phyloP scores from a whole-genome alignment of 2,329 filamentous ascomycete species.

The Pseudofabraea citricarpa region DNA sequence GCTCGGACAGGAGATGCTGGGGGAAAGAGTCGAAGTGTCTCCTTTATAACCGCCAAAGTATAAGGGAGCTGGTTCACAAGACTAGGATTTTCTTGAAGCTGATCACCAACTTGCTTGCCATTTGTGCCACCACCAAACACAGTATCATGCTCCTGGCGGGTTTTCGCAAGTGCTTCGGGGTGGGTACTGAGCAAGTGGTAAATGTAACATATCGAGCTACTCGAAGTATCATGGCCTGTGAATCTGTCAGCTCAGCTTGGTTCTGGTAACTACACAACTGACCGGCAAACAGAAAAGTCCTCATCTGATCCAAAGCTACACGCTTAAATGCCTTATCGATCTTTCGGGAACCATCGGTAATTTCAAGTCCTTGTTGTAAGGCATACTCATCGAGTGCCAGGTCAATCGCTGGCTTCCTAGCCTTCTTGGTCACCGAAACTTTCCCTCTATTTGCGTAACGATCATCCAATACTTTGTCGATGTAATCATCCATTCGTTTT shows the following conservation, averaged over 20 bases:
- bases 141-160: slow-evolving; percentile 10
- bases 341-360: not conserved
- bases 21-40: slow-evolving; percentile 13
- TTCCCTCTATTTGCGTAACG: not conserved
- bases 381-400: slow-evolving; percentile 3
- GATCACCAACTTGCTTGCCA: not conserved
- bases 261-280: not conserved
- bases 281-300: slow-evolving; percentile 10
- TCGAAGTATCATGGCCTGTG: slow-evolving; percentile 2
- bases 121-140: slow-evolving; percentile 6
- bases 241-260: not conserved
- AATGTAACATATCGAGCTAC: slow-evolving; percentile 2
- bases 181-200: slow-evolving; percentile 10
- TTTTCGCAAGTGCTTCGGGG: slow-evolving; percentile 7
- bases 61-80: slow-evolving; percentile 13
- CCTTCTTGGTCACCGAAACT: not conserved
- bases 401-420: slow-evolving; percentile 3
- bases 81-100: slow-evolving; percentile 5
- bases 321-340: slow-evolving; percentile 1
- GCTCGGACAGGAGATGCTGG: slow-evolving; percentile 8
- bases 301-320: slow-evolving; percentile 3
- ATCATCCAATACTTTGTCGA: slow-evolving; percentile 3
- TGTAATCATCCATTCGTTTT: slow-evolving; percentile 1
- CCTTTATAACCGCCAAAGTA: slow-evolving; percentile 11
- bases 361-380: not conserved